Evolutionary conservation across 2,329 filamentous ascomycete species (phyloP).

Genomic region (Exophiala lecanii-corni): DNA sequence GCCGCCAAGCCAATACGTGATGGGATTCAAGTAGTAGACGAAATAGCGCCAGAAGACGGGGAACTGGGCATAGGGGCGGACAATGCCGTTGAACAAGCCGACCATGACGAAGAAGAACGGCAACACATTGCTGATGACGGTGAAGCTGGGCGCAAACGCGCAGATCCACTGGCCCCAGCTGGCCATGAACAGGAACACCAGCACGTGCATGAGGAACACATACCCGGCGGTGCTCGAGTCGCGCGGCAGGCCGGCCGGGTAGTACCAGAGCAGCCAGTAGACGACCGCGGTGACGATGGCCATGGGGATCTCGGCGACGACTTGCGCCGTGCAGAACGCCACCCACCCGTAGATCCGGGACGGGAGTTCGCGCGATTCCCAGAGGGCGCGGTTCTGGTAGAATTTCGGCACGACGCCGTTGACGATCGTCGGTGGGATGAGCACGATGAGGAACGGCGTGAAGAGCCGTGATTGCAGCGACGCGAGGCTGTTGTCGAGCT

Average conservation of each 20-base stretch:
- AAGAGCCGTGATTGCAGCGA: constrained; percentile 78
- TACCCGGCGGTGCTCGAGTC: constrained; percentile 65
- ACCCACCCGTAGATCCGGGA: constrained; percentile 73
- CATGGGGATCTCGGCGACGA: constrained; percentile 68
- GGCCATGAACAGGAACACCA: constrained; percentile 72
- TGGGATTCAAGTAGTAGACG: constrained; percentile 62
- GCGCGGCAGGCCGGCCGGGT: constrained; percentile 63
- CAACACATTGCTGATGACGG: constrained; percentile 67
- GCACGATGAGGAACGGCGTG: constrained; percentile 61
- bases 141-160: constrained; percentile 73
- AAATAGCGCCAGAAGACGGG: constrained; percentile 34
- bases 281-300: constrained; percentile 60
- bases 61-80: constrained; percentile 61
- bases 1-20: constrained; percentile 68
- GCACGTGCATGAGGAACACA: constrained; percentile 70
- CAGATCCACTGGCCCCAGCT: constrained; percentile 82
- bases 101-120: constrained; percentile 81
- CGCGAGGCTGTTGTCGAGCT: constrained; percentile 59
- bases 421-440: constrained; percentile 66
- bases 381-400: constrained; percentile 66
- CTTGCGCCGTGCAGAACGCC: constrained; percentile 68
- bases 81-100: constrained; percentile 70
- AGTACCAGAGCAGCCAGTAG: constrained; percentile 76
- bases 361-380: constrained; percentile 68
- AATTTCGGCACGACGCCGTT: constrained; percentile 75